phyloP scores from a whole-genome alignment of 345 rosid genomes.

The Cardamine chenopodiifolia region DNA sequence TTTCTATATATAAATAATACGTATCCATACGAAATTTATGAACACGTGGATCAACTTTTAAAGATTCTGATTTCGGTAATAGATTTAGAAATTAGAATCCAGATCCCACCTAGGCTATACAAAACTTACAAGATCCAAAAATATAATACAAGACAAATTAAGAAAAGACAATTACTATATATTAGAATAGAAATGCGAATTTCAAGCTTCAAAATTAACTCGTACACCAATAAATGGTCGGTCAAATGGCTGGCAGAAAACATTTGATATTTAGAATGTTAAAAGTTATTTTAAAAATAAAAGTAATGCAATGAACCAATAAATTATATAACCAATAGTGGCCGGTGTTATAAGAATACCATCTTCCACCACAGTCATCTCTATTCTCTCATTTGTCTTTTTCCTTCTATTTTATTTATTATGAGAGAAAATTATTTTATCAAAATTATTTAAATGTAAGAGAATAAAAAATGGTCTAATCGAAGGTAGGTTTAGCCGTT shows the following conservation, averaged over 20 bases:
- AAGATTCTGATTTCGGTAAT: not conserved
- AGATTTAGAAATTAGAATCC: not conserved
- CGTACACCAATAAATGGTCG: conserved; percentile 19
- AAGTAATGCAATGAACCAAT: not conserved
- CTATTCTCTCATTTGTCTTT: not conserved
- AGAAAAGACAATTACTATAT: not conserved
- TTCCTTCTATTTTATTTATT: not conserved
- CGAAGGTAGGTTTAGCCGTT: conserved; percentile 37
- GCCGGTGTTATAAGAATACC: conserved; percentile 21
- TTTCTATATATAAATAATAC: not conserved
- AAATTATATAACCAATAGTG: conserved; percentile 11
- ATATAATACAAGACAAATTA: not conserved
- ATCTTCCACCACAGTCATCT: not conserved
- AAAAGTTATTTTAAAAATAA: not conserved
- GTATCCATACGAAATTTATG: conserved; percentile 6
- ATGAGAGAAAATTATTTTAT: not conserved
- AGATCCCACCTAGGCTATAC: conserved; percentile 33
- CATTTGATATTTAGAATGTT: not conserved
- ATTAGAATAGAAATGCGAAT: not conserved
- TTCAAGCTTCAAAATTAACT: not conserved
- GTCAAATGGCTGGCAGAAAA: not conserved
- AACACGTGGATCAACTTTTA: conserved; percentile 20
- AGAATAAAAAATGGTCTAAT: conserved; percentile 9
- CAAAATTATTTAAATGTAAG: not conserved
- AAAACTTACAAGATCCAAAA: conserved; percentile 27